phyloP scores from a whole-genome alignment of 805 yeast genomes.

The Saccharomycopsis synnaedendra region DNA sequence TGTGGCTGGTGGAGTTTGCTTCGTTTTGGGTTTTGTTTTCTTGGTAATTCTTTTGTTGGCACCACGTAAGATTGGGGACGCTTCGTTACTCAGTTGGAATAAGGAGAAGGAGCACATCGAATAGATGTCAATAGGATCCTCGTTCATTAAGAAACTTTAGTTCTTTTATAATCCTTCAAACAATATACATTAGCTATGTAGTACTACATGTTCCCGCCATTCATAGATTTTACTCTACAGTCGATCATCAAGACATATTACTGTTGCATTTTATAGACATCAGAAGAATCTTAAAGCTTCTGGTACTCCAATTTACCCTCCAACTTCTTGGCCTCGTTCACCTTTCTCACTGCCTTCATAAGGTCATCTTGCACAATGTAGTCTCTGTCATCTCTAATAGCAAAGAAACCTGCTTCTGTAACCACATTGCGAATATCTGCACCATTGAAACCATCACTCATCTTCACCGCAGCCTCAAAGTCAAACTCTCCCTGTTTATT shows the following conservation, averaged over 20 bases:
- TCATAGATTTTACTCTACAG: neutral
- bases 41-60: conserved; percentile 43
- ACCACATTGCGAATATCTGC: conserved; percentile 95
- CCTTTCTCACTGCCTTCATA: conserved; percentile 97
- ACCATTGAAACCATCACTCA: conserved; percentile 99
- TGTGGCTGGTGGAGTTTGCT: conserved; percentile 62
- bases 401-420: conserved; percentile 98
- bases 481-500: conserved; percentile 92
- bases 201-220: too few species aligned
- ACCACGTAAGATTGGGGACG: conserved; percentile 66
- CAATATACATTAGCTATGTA: too few species aligned
- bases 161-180: too few species aligned
- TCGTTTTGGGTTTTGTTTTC: conserved; percentile 42
- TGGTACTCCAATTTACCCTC: conserved; percentile 95
- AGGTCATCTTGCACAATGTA: conserved; percentile 86
- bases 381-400: conserved; percentile 95
- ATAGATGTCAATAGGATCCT: neutral
- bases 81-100: conserved; percentile 65
- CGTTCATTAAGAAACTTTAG: too few species aligned
- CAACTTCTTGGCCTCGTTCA: conserved; percentile 90
- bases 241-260: neutral
- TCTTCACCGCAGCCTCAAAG: conserved; percentile 92
- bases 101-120: conserved; percentile 23
- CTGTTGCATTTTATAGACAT: neutral
- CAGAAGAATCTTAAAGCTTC: conserved; percentile 42